phyloP scores from a whole-genome alignment of 78 protist genomes.

The Blattamonas nauphoetae region DNA sequence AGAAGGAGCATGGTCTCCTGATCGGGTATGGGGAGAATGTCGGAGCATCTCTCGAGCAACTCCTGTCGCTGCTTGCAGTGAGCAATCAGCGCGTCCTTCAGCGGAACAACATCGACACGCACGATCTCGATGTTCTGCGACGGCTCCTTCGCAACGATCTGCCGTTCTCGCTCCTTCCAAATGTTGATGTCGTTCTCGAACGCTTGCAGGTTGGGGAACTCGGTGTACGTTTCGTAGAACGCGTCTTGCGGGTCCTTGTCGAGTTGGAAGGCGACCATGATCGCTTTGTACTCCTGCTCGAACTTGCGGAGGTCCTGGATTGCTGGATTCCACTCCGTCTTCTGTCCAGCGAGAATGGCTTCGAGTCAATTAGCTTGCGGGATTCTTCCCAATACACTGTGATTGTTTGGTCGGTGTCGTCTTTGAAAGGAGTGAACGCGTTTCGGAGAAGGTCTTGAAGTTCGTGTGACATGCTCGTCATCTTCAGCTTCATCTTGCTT shows the following conservation, averaged over 20 bases:
- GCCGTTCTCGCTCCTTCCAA: constrained; percentile 7
- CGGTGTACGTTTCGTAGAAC: too few species aligned
- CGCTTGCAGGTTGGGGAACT: too few species aligned
- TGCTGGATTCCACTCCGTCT: too few species aligned
- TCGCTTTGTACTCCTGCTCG: too few species aligned
- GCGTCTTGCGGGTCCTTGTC: constrained; percentile 35
- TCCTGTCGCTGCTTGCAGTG: constrained; percentile 46
- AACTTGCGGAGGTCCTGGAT: too few species aligned
- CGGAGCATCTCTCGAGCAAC: constrained; percentile 20
- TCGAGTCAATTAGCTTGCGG: constrained; percentile 35
- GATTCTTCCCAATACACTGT: constrained; percentile 39
- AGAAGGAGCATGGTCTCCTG: neutral
- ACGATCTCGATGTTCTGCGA: constrained; percentile 30
- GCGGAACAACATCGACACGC: constrained; percentile 38
- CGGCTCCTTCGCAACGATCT: constrained; percentile 32
- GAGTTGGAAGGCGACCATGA: constrained; percentile 23
- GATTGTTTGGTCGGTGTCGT: constrained; percentile 34
- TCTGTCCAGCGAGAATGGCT: neutral
- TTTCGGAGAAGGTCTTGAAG: neutral
- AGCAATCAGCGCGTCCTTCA: constrained; percentile 40
- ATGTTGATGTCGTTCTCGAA: too few species aligned
- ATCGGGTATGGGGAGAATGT: too few species aligned
- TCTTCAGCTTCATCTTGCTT: neutral
- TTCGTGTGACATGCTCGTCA: constrained; percentile 6
- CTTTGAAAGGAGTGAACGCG: constrained; percentile 20